These are phyloP conservation scores for Myotisia sp. DNA, from an alignment of 2,329 filamentous ascomycete species.

Conservation along the genomic window DNA sequence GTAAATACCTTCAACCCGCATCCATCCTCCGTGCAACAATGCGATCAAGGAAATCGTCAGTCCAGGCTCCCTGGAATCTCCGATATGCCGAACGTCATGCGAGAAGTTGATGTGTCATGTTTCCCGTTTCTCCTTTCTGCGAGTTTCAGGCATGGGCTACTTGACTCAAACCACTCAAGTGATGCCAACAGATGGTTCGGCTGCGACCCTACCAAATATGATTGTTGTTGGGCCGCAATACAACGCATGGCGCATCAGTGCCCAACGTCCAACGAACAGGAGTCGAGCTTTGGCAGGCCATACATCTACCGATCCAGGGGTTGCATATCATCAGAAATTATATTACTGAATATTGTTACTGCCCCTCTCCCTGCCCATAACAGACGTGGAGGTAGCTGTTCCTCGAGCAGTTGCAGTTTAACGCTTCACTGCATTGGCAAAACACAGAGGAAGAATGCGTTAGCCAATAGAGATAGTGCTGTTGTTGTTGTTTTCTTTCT, in stretches of 20 bases:
- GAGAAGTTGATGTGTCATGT: neutral
- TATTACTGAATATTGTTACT: no score
- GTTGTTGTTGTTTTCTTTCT: no score
- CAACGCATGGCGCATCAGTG: constrained; percentile 5
- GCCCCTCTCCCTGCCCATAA: no score
- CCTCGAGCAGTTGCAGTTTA: no score
- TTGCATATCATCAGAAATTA: constrained; percentile 1
- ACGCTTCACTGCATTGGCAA: no score
- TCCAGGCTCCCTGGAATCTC: no score
- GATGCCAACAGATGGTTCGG: constrained; percentile 5
- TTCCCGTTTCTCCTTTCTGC: neutral
- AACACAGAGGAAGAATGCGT: no score
- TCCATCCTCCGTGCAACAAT: neutral
- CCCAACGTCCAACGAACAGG: constrained; percentile 4
- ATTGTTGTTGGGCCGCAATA: constrained; percentile 5
- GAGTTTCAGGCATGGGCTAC: no score
- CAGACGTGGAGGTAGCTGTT: no score
- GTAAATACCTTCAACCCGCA: neutral
- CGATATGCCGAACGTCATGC: neutral
- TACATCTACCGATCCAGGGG: constrained; percentile 3
- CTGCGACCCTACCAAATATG: neutral
- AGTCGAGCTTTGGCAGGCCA: neutral
- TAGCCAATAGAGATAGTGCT: no score
- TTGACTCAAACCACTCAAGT: constrained; percentile 3
- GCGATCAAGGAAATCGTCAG: neutral